phyloP scores from a whole-genome alignment of 2,329 filamentous ascomycete species.

The Fusarium subtropicale region DNA sequence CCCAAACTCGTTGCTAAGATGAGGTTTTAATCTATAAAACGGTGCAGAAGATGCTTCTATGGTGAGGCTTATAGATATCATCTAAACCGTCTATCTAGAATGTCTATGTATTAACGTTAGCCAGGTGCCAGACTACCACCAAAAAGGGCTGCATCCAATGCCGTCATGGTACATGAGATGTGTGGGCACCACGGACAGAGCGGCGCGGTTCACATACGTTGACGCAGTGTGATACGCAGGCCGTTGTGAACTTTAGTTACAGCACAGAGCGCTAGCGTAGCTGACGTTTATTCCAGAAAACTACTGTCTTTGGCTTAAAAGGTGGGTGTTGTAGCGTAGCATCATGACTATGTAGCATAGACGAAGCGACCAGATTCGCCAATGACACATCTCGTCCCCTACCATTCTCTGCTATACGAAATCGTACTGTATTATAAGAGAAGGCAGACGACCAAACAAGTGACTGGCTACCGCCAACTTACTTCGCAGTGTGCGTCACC shows the following conservation, averaged over 20 bases:
- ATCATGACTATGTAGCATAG: neutral
- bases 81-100: slow-evolving; percentile 23
- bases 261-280: slow-evolving; percentile 28
- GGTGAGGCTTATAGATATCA: neutral
- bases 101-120: neutral
- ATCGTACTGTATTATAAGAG: neutral
- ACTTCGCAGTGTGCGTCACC: neutral
- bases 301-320: slow-evolving; percentile 26
- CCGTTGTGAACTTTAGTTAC: slow-evolving; percentile 16
- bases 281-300: slow-evolving; percentile 41
- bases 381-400: slow-evolving; percentile 1
- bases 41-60: no score
- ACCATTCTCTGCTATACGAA: neutral
- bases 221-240: slow-evolving; percentile 23
- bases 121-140: neutral
- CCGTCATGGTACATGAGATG: slow-evolving; percentile 42
- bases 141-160: slow-evolving; percentile 30
- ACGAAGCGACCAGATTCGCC: slow-evolving; percentile 4
- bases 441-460: neutral
- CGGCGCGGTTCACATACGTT: slow-evolving; percentile 29
- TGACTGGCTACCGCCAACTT: neutral
- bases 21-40: neutral
- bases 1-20: neutral
- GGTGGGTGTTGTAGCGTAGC: neutral
- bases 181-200: slow-evolving; percentile 38